Base-by-base conservation (phyloP, 805 yeast genomes). In the Yarrowia bubula region DNA sequence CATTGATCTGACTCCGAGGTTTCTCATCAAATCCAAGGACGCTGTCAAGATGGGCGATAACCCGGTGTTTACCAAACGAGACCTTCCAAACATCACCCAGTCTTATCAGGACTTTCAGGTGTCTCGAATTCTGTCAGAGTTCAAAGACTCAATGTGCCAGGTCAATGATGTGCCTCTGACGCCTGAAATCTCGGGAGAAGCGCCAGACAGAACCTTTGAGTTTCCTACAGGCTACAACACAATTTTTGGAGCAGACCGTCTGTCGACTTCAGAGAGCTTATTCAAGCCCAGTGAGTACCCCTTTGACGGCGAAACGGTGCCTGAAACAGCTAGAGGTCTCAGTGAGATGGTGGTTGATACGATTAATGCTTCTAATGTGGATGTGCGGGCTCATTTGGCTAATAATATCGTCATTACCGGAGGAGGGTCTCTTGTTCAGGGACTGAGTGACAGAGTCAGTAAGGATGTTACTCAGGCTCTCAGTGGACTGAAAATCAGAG, bases 381-480 rank as follows among this genome's bases (percentile, higher is more conserved):
- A 93, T 82, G 89, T 91, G 32, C 82, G 96, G 67, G 88, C 97
- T 1, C 88, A 91, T 47, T 79, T 91, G 22, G 97, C 97, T 0
- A 93, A 91, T 75, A 92, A 92, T 72, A 87, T 92, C 64, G 89
- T 92, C 15, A 81, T 92, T 31, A 90, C 96, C 0, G 98, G 98
- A 22, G 89, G 96, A 2, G 81, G 87, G 0, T 87, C 96, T 8
- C 80, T 90, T 66, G 80, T 90, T 17, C 96, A 96, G 13, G 96
- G 95, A 6, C 77, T 92, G 64, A 87, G 88, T 17, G 96, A 90
- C 70, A 79, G 96, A 68, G 75, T 92, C 66, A 84, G 86, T 74
- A 78, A 82, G 51, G 97, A 92, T 70, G 77, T 92, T 64, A 82
- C 86, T 35, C 79, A 80, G 62, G 77, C 82, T 66, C 86, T 92